Percentiles rank a stretch among this genome's conserved stretches.
These are phyloP conservation scores for Trichosporon coremiiforme DNA, from an alignment of 1,284 basidiomycete species.

Conservation along the genomic window DNA sequence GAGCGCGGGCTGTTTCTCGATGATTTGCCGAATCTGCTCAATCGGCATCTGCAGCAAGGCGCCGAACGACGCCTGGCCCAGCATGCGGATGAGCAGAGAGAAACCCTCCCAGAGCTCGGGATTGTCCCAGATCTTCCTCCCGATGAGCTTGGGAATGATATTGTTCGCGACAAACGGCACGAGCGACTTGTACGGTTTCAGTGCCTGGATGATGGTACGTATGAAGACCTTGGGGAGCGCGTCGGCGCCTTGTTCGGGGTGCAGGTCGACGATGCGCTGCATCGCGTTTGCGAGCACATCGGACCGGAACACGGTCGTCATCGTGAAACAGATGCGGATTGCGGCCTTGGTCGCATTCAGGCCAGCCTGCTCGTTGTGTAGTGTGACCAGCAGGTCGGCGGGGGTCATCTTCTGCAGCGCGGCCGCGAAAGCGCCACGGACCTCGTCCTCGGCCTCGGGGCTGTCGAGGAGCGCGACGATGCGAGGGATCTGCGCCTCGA, in stretches of 20 bases:
- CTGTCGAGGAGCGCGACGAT: conserved; percentile 80
- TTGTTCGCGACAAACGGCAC: conserved; percentile 93
- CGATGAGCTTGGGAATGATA: conserved; percentile 87
- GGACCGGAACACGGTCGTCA: conserved; percentile 95
- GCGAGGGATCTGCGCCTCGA: conserved; percentile 80
- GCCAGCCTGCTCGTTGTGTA: conserved; percentile 90
- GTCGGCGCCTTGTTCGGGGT: conserved; percentile 55
- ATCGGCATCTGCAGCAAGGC: conserved; percentile 89
- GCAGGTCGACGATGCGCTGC: conserved; percentile 93
- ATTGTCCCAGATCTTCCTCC: conserved; percentile 96
- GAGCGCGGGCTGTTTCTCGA: conserved; percentile 78
- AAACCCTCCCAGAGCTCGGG: conserved; percentile 98
- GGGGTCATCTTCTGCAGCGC: conserved; percentile 89
- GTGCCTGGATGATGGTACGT: conserved; percentile 95
- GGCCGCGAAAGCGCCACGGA: conserved; percentile 82
- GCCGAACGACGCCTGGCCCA: conserved; percentile 87
- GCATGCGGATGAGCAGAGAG: conserved; percentile 87
- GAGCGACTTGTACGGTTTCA: conserved; percentile 91
- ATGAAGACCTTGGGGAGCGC: conserved; percentile 85
- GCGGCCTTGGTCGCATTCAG: conserved; percentile 71
- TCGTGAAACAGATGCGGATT: conserved; percentile 94
- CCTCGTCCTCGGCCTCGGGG: conserved; percentile 65
- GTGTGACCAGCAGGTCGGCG: conserved; percentile 88
- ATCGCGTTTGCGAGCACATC: conserved; percentile 95
- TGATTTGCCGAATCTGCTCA: conserved; percentile 85